These are phyloP conservation scores for Taxawa tesnikishii DNA, from an alignment of 2,329 filamentous ascomycete genomes.

Conservation along the genomic window DNA sequence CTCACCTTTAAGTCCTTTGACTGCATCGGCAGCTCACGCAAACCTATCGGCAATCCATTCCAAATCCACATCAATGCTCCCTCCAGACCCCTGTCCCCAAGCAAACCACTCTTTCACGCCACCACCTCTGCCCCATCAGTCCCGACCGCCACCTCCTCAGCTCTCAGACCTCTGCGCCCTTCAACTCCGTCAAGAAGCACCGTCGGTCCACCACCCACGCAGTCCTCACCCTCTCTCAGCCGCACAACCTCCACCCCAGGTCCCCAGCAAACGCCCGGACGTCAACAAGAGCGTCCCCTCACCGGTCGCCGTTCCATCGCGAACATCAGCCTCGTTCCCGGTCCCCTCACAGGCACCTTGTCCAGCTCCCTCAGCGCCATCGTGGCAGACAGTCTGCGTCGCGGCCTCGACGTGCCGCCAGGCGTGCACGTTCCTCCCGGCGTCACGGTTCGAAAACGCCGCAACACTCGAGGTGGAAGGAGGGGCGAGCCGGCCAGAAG, in stretches of 20 bases:
- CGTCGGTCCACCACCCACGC: no score
- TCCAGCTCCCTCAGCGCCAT: slow-evolving; percentile 49
- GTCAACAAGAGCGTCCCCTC: slow-evolving; percentile 4
- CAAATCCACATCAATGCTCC: slow-evolving; percentile 12
- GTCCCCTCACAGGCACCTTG: slow-evolving; percentile 47
- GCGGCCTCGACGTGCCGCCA: slow-evolving; percentile 30
- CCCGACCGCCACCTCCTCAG: slow-evolving; percentile 12
- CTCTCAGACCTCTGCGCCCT: slow-evolving; percentile 5
- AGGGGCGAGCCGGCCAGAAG: background rate
- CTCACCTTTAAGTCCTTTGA: slow-evolving; percentile 3
- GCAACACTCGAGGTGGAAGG: background rate
- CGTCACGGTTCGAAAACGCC: slow-evolving; percentile 6
- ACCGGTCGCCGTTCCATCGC: slow-evolving; percentile 6
- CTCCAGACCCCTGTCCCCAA: slow-evolving; percentile 7
- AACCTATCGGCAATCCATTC: slow-evolving; percentile 18
- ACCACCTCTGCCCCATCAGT: slow-evolving; percentile 21
- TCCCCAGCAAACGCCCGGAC: slow-evolving; percentile 11
- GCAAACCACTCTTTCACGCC: slow-evolving; percentile 19
- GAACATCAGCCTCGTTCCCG: slow-evolving; percentile 36
- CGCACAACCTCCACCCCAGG: slow-evolving; percentile 13
- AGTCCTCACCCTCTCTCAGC: no score
- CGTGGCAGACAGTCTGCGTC: slow-evolving; percentile 52
- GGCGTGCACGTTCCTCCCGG: slow-evolving; percentile 6
- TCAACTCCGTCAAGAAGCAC: no score
- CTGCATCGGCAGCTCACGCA: slow-evolving; percentile 9